phyloP scores from a whole-genome alignment of 805 yeast species.

The Pichia californica region DNA sequence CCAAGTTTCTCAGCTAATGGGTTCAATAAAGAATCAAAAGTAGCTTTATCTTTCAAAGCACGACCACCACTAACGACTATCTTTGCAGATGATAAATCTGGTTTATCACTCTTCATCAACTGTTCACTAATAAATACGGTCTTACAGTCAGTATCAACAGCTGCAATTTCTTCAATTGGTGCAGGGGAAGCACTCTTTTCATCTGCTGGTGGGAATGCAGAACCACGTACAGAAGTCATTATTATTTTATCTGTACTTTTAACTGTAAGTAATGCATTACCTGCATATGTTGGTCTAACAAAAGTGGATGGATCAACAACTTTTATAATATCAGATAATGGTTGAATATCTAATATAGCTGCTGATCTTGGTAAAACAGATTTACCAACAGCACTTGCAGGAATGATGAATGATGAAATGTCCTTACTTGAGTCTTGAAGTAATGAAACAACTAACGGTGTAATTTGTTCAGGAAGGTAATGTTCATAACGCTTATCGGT shows the following conservation, averaged over 20 bases:
- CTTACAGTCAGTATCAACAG: constrained; percentile 32
- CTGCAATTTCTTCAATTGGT: constrained; percentile 43
- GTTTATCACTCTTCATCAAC: constrained; percentile 73
- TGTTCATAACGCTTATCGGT: constrained; percentile 55
- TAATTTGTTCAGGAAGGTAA: constrained; percentile 70
- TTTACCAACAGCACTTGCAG: constrained; percentile 86
- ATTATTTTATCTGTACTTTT: constrained; percentile 59
- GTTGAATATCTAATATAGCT: constrained; percentile 81
- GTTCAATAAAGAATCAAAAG: constrained; percentile 65
- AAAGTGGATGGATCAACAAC: constrained; percentile 66
- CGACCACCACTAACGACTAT: constrained; percentile 89
- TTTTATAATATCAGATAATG: constrained; percentile 72
- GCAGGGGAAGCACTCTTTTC: constrained; percentile 29
- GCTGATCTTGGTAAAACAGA: constrained; percentile 81
- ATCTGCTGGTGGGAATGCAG: constrained; percentile 58
- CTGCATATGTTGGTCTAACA: constrained; percentile 93
- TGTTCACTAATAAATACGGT: constrained; percentile 72
- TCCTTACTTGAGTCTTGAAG: constrained; percentile 39
- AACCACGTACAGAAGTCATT: constrained; percentile 72
- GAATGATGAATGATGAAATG: constrained; percentile 66
- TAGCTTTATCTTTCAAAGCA: constrained; percentile 85
- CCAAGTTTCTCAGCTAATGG: constrained; percentile 80
- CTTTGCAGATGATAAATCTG: constrained; percentile 81
- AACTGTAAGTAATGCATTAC: constrained; percentile 84
- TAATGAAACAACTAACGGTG: constrained; percentile 56